Percentiles rank a stretch among this genome's conserved stretches.
Conservation (phyloP, 306 rosid genomes). For the Comarum palustre region DNA sequence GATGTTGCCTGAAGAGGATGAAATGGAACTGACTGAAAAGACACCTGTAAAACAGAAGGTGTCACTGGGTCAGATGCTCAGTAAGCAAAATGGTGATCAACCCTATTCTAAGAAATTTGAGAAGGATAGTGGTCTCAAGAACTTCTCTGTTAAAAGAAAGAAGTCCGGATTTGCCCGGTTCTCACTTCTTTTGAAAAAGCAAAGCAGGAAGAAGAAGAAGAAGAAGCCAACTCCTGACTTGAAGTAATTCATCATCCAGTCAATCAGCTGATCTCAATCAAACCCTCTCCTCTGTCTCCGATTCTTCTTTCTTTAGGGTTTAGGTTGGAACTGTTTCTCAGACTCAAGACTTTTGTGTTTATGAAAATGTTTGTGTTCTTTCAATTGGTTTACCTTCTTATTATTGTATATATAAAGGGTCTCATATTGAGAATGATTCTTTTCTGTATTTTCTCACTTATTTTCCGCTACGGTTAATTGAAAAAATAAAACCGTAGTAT, state of each 20-base stretch:
- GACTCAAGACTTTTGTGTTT: too few relatives aligned
- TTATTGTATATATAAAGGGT: too few relatives aligned
- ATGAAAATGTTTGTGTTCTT: too few relatives aligned
- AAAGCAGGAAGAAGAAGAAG: conserved; percentile 71
- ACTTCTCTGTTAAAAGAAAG: conserved; percentile 67
- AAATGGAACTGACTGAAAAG: conserved; percentile 36
- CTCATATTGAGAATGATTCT: too few relatives aligned
- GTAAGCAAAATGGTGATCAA: conserved; percentile 54
- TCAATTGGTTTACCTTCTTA: too few relatives aligned
- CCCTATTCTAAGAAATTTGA: conserved; percentile 38
- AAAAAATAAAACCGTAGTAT: too few relatives aligned
- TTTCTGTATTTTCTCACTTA: too few relatives aligned
- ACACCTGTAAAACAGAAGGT: conserved; percentile 56
- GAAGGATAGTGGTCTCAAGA: conserved; percentile 55
- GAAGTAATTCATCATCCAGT: conserved; percentile 41
- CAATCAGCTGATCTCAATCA: conserved; percentile 20
- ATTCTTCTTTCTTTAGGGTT: conserved; percentile 9
- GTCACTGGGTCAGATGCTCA: conserved; percentile 87
- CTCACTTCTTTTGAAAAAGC: conserved; percentile 66
- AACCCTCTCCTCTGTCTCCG: background rate
- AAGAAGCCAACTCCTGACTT: conserved; percentile 63
- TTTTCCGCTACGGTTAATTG: too few relatives aligned
- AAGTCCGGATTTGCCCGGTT: conserved; percentile 76
- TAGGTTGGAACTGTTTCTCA: too few relatives aligned
- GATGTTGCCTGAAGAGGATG: conserved; percentile 57